Conservation (phyloP, 179 eudicot genomes). For the Heliamphora pulchella region DNA sequence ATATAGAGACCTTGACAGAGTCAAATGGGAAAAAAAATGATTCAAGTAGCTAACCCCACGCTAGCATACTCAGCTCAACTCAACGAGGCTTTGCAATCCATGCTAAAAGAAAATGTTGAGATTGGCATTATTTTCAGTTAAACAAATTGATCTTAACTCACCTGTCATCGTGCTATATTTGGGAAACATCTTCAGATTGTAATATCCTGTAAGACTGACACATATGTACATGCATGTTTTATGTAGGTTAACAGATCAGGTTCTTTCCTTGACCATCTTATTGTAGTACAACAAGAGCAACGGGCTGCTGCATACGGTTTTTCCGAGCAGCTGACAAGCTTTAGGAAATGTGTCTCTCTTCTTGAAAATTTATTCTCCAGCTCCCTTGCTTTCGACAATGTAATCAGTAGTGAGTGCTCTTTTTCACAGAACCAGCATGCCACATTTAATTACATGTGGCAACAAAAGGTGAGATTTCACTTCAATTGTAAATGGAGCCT, state of each 20-base stretch:
- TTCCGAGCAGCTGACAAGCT: conserved; percentile 27
- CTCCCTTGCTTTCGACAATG: conserved; percentile 19
- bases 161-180: not conserved
- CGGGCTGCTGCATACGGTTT: conserved; percentile 66
- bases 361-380: conserved; percentile 36
- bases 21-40: too few species aligned
- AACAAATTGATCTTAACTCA: not conserved
- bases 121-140: not conserved
- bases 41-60: too few species aligned
- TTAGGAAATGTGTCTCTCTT: conserved; percentile 36
- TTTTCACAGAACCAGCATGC: conserved; percentile 38
- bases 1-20: not conserved
- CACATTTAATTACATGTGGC: conserved; percentile 71
- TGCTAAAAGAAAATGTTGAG: not conserved
- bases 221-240: not conserved
- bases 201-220: not conserved
- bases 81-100: not conserved
- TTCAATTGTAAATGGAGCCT: not conserved
- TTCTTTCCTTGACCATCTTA: conserved; percentile 78
- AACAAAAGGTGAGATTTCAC: conserved; percentile 60
- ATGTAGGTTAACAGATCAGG: conserved; percentile 63
- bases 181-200: not conserved
- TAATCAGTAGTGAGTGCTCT: conserved; percentile 19
- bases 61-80: not conserved
- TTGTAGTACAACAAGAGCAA: conserved; percentile 78